Evolutionary conservation across 192 early-diverging fungal genomes (phyloP), one percentile per base, ranked within the genome.

Genomic region (Umbelopsis ramanniana): DNA sequence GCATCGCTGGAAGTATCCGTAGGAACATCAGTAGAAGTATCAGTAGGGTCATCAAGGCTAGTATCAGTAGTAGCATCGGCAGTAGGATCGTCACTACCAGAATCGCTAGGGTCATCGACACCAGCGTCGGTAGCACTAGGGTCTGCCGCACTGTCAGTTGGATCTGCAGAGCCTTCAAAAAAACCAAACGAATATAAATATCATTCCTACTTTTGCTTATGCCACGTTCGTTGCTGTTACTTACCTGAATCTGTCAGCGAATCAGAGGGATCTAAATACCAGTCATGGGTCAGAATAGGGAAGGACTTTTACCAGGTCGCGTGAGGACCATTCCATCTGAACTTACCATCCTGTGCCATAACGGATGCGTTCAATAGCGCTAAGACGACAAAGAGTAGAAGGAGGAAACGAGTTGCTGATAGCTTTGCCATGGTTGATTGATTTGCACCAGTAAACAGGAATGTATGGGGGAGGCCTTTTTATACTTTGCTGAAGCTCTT

Each of bases 331-430:
- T 37, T 48, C n/a, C 29, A 29, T 50, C 15, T 50, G 9, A 4
- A 37, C 33, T 63, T 63, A 63, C 57, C 57, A 29, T 29, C 29
- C 35, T 63, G 57, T 37, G 57, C 57, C 29, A 63, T 38, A 1
- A 63, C 57, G 12, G 33, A 14, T 26, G 35, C 26, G 29, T 37
- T 63, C 8, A 63, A 63, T 29, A 63, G 19, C 12, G 57, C 29
- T 26, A 63, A n/a, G 14, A 35, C 33, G 26, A 63, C 33, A 37
- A 37, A 35, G 4, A 35, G 15, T 29, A 63, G 33, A n/a, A 63
- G 14, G n/a, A 63, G 26, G 8, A 63, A 35, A n/a, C 57, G 57
- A 29, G 29, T 19, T 29, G 57, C 12, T 8, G 57, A 63, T 29
- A 63, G 33, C 24, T 35, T 22, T 37, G 57, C 57, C 57, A 63